Percentiles rank a stretch among this genome's conserved stretches.
These are phyloP conservation scores for Fusarium sp. DNA, from an alignment of 2,329 filamentous ascomycete genomes.

Conservation along the genomic window DNA sequence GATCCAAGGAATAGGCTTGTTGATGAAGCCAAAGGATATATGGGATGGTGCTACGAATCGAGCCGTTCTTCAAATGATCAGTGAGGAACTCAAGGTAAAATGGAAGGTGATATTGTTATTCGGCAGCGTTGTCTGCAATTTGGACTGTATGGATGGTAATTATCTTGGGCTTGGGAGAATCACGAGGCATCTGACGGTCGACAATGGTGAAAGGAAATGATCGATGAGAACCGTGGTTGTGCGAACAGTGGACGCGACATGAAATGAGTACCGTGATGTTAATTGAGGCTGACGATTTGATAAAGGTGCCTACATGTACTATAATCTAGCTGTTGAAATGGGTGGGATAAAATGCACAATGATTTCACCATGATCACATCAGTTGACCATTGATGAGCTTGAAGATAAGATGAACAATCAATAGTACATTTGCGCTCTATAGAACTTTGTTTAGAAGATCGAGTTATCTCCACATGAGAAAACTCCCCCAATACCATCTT, in stretches of 20 bases:
- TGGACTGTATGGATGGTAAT: accelerated
- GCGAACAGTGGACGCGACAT: accelerated
- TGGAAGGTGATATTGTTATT: accelerated
- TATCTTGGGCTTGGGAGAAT: accelerated
- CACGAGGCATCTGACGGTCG: too few species aligned
- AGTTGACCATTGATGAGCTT: accelerated
- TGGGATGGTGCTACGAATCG: too few species aligned
- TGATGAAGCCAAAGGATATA: too few species aligned
- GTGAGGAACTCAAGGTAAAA: too few species aligned
- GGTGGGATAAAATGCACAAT: neutral
- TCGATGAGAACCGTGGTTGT: neutral
- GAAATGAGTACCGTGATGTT: accelerated
- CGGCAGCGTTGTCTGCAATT: neutral
- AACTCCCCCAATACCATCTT: conserved; percentile 30
- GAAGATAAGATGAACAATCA: accelerated
- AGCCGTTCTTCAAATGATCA: too few species aligned
- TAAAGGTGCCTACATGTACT: neutral
- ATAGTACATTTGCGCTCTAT: neutral
- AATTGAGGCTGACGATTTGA: neutral
- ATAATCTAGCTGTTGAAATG: neutral
- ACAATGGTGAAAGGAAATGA: too few species aligned
- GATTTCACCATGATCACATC: neutral
- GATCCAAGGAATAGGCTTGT: neutral
- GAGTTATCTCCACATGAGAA: conserved; percentile 39
- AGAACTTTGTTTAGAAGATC: conserved; percentile 1